Base-by-base conservation (phyloP, 352 stramenopile species). In the Phytophthora capsici region DNA sequence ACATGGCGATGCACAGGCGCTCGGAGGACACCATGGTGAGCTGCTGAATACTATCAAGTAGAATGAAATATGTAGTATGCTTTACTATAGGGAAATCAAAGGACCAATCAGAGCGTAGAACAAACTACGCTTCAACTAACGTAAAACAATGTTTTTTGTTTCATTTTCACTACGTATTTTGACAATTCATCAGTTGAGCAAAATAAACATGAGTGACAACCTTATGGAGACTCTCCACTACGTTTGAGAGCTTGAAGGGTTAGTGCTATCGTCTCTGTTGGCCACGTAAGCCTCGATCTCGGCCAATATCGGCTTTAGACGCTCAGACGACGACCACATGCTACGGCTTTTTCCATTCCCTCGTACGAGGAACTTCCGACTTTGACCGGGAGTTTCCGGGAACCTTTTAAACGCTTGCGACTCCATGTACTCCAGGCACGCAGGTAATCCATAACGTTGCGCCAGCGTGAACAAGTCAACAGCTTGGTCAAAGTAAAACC, bases 1-100 rank as follows among this genome's bases (percentile, higher is more conserved):
- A 97, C 88, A 99, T 98, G 38, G 86, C 79, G 54, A 97, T 77
- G 56, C 82, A 78, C 53, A 89, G 32, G 17, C 60, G 60, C 17
- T 46, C 12, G 8, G 41, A 4, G 17, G 49, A 44, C 14, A 28
- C 12, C 40, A 60, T 48, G 22, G n/a, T 23, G n/a, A 13, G 12
- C 25, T 32, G 28, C 6, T 3, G 28, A 32, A 32, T 32, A 32
- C 28, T 32, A 32, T 32, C 7, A 32, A 12, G 28, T 32, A 12
- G 28, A 32, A 32, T 32, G 26, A 32, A 6, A 32, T 0, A 8
- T 32, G 4, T 32, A 12, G 2, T 32, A 32, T 32, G 6, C 28
- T 9, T 6, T 32, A 32, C 12, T 6, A 32, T 32, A 32, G 28
- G n/a, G 28, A 12, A 12, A 12, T 32, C 6, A 2, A 32, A 12